These are phyloP conservation scores for Boletus reticulatus DNA, from an alignment of 768 basidiomycete species.

Conservation along the genomic window DNA sequence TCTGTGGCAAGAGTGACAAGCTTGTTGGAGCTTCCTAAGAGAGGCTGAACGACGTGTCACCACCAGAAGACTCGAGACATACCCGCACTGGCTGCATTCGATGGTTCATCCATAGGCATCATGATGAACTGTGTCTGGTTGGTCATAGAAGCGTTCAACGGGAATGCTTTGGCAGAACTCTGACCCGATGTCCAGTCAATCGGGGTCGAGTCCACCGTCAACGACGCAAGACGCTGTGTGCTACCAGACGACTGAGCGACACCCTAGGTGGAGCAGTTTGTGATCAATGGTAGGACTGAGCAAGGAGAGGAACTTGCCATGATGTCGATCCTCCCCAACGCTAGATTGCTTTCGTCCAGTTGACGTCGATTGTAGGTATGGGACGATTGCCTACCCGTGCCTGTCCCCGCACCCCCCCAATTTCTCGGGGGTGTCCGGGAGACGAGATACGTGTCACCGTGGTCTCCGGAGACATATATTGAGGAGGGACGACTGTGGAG, in stretches of 20 bases:
- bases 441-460: slow-evolving; percentile 28
- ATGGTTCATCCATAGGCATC: slow-evolving; percentile 20
- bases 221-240: slow-evolving; percentile 21
- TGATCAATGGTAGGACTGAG: slow-evolving; percentile 6
- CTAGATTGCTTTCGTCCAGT: slow-evolving; percentile 20
- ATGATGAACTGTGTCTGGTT: slow-evolving; percentile 46
- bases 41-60: neutral
- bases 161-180: slow-evolving; percentile 30
- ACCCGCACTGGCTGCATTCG: slow-evolving; percentile 6
- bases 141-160: slow-evolving; percentile 48
- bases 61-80: neutral
- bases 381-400: neutral
- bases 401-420: neutral
- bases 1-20: slow-evolving; percentile 44
- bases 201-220: slow-evolving; percentile 17
- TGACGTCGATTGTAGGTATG: slow-evolving; percentile 8
- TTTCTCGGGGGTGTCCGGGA: slow-evolving; percentile 5
- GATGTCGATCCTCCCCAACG: slow-evolving; percentile 47
- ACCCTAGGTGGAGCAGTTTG: neutral
- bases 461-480: slow-evolving; percentile 22
- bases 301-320: slow-evolving; percentile 36
- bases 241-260: neutral
- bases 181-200: slow-evolving; percentile 31
- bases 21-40: slow-evolving; percentile 15
- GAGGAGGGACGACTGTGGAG: slow-evolving; percentile 19